Evolutionary conservation across 495 filamentous ascomycete species (phyloP).

Genomic region (Evansstolkia leycettana): DNA sequence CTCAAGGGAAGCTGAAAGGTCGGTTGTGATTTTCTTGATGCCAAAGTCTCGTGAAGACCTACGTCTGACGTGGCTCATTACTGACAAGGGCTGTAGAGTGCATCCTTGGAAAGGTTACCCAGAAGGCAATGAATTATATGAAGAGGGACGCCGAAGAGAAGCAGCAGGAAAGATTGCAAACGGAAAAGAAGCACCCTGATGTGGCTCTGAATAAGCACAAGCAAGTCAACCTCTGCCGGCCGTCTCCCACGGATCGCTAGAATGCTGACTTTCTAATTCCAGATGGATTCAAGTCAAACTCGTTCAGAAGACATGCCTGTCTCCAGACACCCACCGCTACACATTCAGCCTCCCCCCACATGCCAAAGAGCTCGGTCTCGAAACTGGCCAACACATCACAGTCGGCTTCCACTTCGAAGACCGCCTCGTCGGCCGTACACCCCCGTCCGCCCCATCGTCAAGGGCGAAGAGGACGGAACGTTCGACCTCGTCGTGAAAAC

Average conservation of each 20-base stretch:
- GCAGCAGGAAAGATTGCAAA: slow-evolving; percentile 7
- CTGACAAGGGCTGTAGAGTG: slow-evolving; percentile 13
- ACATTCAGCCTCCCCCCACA: slow-evolving; percentile 24
- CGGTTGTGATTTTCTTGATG: not conserved
- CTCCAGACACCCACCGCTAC: slow-evolving; percentile 23
- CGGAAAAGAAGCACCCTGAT: slow-evolving; percentile 1
- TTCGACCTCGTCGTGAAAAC: slow-evolving; percentile 31
- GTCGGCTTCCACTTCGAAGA: slow-evolving; percentile 26
- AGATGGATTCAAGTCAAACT: slow-evolving; percentile 8
- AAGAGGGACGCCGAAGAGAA: slow-evolving; percentile 15
- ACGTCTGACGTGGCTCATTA: too few species aligned
- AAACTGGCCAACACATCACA: slow-evolving; percentile 31
- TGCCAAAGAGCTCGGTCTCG: slow-evolving; percentile 23
- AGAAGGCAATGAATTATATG: slow-evolving; percentile 23
- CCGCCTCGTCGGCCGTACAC: slow-evolving; percentile 29
- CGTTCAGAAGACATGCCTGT: slow-evolving; percentile 9
- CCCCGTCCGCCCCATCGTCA: slow-evolving; percentile 20
- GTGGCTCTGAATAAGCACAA: slow-evolving; percentile 11
- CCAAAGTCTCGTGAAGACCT: too few species aligned
- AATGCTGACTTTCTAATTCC: not conserved
- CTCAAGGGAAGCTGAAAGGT: slow-evolving; percentile 18
- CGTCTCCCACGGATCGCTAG: not conserved
- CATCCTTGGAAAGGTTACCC: slow-evolving; percentile 19
- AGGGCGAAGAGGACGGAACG: slow-evolving; percentile 23
- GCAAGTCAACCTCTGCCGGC: too few species aligned